Evolutionary conservation across 2,329 filamentous ascomycete genomes (phyloP), one percentile per base, ranked within the genome.

Genomic region (Paecilomyces formosus): DNA sequence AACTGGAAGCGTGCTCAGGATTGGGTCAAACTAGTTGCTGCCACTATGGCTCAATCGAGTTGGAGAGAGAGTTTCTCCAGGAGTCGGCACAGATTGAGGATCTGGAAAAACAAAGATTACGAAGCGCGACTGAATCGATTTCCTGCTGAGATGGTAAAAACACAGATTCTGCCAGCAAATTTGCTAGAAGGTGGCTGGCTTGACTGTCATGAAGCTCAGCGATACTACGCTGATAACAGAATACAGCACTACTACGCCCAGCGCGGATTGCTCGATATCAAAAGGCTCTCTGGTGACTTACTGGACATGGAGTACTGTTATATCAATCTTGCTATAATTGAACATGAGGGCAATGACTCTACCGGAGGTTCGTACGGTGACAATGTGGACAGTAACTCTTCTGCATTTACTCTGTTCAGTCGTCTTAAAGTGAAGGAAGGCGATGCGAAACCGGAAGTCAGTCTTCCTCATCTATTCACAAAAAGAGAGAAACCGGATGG

Each of bases 271-370:
- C 68, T 75, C 39, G 59, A 61, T 31, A 73, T 76, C 39, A 58
- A 71, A 60, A 65, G 72, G 15, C 68, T 76, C 35, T 75, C 70
- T 2, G 72, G 72, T 30, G 63, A 69, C 0, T 1, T 3, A 4
- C 60, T 76, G 21, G n/a, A 63, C 1, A 72, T 76, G 65, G 63
- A 70, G 26, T 66, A 70, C 24, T 76, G 72, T 60, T 76, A 76
- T 53, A 75, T 76, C 59, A 76, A 77, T 57, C 69, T 76, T 21
- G 67, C 65, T 53, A 66, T 75, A n/a, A 56, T 76, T 12, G 64
- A 73, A 60, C 60, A 68, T 8, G 22, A n/a, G 22, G 13, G 39
- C 7, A 18, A 18, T 45, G 39, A 45, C 8, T 18, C 39, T 2
- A 18, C 15, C n/a, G n/a, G n/a, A 3, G 6, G 18, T n/a, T 8